Base-by-base conservation (phyloP, 1,139 yeast genomes). In the Nakaseomyces glabratus region DNA sequence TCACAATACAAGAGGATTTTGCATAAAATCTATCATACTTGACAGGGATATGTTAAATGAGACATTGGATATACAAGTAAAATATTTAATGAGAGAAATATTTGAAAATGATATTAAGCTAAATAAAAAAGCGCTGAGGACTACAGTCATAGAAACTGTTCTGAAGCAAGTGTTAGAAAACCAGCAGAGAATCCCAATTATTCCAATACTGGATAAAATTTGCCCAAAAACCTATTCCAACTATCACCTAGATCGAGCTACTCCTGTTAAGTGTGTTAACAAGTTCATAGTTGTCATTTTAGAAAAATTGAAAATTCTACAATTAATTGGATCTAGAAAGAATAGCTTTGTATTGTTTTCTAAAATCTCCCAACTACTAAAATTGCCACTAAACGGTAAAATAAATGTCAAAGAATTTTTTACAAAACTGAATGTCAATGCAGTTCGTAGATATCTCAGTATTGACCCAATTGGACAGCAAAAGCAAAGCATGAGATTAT, bases 301-400 rank as follows among this genome's bases (percentile, higher is more conserved):
- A 3, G 70, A 68, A 6, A 67, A 64, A 35, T 40, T 79, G 0
- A 58, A 81, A 20, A 85, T 90, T 0, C 28, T 51, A 1, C 64
- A 61, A 7, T 45, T 71, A 2, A 71, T 80, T 63, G 95, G 95
- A 0, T 55, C 72, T 1, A 41, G 42, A 2, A 41, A 46, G 5
- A 84, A 82, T 48, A 69, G 70, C 49, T 38, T 63, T 0, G 40
- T 52, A 0, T 47, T 82, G 0, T 51, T 64, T 28, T 44, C 50
- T 2, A 54, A 57, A 12, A 46, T 81, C 0, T 58, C 69, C 0
- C 36, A 42, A 4, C 60, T 69, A 29, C 43, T 85, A 0, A 51
- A 53, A 12, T 47, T 68, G 6, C 62, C 65, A 0, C 47, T 62
- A 6, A 57, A 55, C 20, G 65, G 63, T 2, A 41, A 43, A 3